Percentiles rank a stretch among this genome's conserved stretches.
phyloP scores from a whole-genome alignment of 164 flowering plant species.

The Vitis rupestris region DNA sequence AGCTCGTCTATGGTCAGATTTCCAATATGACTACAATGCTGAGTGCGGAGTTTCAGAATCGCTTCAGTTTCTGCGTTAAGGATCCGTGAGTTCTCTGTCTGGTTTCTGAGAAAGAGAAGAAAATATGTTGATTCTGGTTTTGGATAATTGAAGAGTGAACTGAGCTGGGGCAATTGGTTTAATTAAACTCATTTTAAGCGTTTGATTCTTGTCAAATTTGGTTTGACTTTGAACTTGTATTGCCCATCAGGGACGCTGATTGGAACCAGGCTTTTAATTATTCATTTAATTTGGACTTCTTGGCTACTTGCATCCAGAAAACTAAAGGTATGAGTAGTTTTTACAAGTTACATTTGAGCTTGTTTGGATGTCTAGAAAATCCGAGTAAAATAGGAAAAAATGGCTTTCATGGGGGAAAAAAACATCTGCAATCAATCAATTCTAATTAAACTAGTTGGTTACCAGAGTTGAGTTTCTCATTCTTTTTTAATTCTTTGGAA shows the following conservation, averaged over 20 bases:
- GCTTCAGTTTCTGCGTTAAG: constrained; percentile 33
- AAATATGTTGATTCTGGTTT: neutral
- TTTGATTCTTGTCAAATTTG: neutral
- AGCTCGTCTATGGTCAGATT: constrained; percentile 25
- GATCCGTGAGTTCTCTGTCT: constrained; percentile 35
- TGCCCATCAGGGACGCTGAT: constrained; percentile 47
- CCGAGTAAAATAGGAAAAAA: neutral
- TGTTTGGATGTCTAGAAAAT: neutral
- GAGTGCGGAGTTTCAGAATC: constrained; percentile 15
- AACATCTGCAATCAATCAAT: too few relatives aligned
- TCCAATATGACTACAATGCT: constrained; percentile 25
- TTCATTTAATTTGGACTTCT: constrained; percentile 46
- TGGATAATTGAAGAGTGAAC: neutral
- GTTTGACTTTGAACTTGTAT: neutral
- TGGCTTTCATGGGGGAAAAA: too few relatives aligned
- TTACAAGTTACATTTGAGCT: neutral
- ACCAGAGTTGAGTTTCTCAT: too few relatives aligned
- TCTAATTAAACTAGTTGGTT: too few relatives aligned
- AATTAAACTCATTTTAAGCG: neutral
- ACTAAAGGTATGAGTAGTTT: constrained; percentile 36
- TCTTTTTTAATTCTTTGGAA: too few relatives aligned
- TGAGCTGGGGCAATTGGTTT: neutral
- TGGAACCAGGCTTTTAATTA: constrained; percentile 66
- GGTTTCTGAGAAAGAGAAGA: constrained; percentile 6
- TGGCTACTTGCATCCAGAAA: constrained; percentile 47